Evolutionary conservation across 371 early-diverging fungal genomes (phyloP).

Genomic region (Mortierella sp.): DNA sequence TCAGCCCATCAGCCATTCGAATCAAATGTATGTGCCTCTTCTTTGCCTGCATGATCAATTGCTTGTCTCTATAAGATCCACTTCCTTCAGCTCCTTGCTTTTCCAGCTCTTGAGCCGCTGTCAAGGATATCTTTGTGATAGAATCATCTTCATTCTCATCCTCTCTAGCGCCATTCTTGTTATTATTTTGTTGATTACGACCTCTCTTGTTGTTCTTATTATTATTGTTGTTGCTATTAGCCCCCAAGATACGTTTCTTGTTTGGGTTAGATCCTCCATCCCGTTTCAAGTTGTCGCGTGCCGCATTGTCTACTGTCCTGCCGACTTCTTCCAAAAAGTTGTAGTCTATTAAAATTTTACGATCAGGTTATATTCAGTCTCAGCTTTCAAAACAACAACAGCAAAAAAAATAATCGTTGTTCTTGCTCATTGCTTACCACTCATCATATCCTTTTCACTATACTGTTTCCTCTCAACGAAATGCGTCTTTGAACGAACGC

Average conservation of each 20-base stretch:
- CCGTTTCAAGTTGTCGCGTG: slow-evolving; percentile 46
- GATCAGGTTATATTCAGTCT: neutral
- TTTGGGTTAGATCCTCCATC: slow-evolving; percentile 21
- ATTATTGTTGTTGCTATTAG: slow-evolving; percentile 14
- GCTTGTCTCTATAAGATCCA: slow-evolving; percentile 48
- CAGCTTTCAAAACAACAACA: neutral
- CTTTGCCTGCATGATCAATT: slow-evolving; percentile 43
- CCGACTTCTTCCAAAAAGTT: slow-evolving; percentile 52
- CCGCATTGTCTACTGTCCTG: slow-evolving; percentile 43
- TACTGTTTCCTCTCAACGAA: slow-evolving; percentile 68
- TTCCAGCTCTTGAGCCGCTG: slow-evolving; percentile 45
- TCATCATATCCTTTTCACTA: slow-evolving; percentile 72
- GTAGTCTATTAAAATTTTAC: slow-evolving; percentile 34
- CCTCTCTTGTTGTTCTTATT: slow-evolving; percentile 12
- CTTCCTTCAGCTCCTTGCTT: slow-evolving; percentile 30
- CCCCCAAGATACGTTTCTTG: slow-evolving; percentile 26
- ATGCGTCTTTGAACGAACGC: slow-evolving; percentile 72
- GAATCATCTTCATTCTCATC: neutral
- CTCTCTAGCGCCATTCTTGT: neutral
- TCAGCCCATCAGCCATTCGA: slow-evolving; percentile 48
- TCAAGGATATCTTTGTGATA: slow-evolving; percentile 17
- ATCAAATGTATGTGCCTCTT: slow-evolving; percentile 41
- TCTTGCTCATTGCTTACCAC: slow-evolving; percentile 61
- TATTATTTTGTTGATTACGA: slow-evolving; percentile 1
- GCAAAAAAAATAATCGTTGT: neutral